These are phyloP conservation scores for Elaeagnus macrophylla DNA, from an alignment of 306 rosid species.

Conservation along the genomic window DNA sequence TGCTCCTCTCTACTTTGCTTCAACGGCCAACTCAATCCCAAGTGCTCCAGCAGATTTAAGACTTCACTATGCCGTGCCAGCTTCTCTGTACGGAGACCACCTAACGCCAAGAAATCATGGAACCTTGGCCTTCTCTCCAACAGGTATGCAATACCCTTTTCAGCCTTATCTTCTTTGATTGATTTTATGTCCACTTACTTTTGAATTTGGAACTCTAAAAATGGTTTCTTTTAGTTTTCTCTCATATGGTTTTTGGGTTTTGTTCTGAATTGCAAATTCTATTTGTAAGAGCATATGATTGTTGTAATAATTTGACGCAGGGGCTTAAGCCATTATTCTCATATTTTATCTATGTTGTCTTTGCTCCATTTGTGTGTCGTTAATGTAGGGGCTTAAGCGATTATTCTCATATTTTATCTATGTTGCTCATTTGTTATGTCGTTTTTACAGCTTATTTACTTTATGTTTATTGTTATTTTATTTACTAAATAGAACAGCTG, in stretches of 20 bases:
- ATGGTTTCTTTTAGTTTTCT: background rate
- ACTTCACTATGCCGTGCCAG: conserved; percentile 33
- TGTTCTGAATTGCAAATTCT: too few species aligned
- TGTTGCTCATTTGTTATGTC: too few species aligned
- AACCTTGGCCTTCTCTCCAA: conserved; percentile 35
- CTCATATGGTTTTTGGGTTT: conserved; percentile 9
- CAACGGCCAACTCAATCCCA: conserved; percentile 19
- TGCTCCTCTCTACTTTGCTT: conserved; percentile 37
- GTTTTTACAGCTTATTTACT: too few species aligned
- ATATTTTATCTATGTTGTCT: too few species aligned
- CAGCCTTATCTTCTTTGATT: background rate
- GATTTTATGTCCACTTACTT: conserved; percentile 1
- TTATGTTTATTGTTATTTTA: too few species aligned
- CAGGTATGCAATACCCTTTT: conserved; percentile 31
- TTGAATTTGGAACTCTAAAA: background rate
- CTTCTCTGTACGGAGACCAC: conserved; percentile 34
- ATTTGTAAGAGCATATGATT: too few species aligned
- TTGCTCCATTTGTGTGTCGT: too few species aligned
- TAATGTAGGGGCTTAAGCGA: too few species aligned
- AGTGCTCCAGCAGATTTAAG: conserved; percentile 22
- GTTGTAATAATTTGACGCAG: too few species aligned
- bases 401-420: too few species aligned
- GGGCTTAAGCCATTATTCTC: too few species aligned
- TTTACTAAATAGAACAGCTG: too few species aligned
- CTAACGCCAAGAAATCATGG: conserved; percentile 25